Evolutionary conservation across 306 rosid species (phyloP).

Genomic region (Trifolium subterraneum): DNA sequence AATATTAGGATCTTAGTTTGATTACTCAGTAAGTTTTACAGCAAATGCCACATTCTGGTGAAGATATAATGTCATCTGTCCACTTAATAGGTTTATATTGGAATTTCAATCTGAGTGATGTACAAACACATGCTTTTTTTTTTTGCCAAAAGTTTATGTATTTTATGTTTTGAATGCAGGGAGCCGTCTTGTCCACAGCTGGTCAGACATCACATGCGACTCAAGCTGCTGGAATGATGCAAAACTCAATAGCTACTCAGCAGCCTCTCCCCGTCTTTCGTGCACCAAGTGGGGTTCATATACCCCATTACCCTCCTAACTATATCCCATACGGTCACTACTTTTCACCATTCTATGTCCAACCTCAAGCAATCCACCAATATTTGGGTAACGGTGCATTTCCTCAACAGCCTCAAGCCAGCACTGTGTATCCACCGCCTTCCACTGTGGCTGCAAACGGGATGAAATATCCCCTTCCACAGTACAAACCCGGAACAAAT

Average conservation of each 20-base stretch:
- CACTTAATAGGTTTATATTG: background rate
- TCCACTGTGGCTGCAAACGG: constrained; percentile 67
- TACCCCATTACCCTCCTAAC: constrained; percentile 89
- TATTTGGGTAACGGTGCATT: constrained; percentile 86
- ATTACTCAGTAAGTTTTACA: background rate
- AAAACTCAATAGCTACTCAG: constrained; percentile 85
- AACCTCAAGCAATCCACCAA: constrained; percentile 89
- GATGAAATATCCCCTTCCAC: constrained; percentile 89
- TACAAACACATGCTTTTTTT: background rate
- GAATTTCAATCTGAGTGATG: constrained; percentile 4
- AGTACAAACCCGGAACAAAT: constrained; percentile 83
- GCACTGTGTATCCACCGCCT: constrained; percentile 79
- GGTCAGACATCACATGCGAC: constrained; percentile 76
- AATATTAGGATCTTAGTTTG: constrained; percentile 4
- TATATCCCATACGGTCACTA: constrained; percentile 87
- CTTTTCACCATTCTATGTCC: constrained; percentile 78
- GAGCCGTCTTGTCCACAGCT: constrained; percentile 73
- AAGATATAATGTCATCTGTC: background rate
- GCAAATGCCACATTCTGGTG: background rate
- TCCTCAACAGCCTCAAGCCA: constrained; percentile 94
- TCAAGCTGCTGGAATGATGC: constrained; percentile 91
- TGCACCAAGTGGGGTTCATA: constrained; percentile 72
- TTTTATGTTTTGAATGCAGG: constrained; percentile 60
- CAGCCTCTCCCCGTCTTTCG: constrained; percentile 89
- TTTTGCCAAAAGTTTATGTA: constrained; percentile 24